Evolutionary conservation across 768 basidiomycete genomes (phyloP), one percentile per base, ranked within the genome.

Genomic region (Lentinula boryana): DNA sequence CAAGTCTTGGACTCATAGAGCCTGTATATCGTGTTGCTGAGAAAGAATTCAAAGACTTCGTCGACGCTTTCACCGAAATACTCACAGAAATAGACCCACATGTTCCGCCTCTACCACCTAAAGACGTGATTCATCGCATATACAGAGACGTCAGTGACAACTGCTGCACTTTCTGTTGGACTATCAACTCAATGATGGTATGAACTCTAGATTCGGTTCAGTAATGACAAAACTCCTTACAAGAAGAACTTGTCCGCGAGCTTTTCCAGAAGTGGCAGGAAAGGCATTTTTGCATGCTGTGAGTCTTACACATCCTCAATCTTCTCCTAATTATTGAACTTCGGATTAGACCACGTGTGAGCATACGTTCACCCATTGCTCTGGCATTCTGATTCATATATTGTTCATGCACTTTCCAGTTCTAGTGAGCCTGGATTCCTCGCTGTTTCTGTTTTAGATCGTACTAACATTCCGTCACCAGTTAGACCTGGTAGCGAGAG

Each of bases 211-310:
- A 71, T 96, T 23, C 84, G 95, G 13, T 97, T 96, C 73, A 93
- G 90, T 68, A 92, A 92, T 60, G 91, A 95, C 70, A 95, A 95
- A 75, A 99, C 96, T 4, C 96, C 96, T 0, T 99, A 99, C 77
- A 98, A 98, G 74, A 82, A 72, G 5, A 79, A 80, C 9, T 80
- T 98, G 35, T 88, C 89, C 0, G 90, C 92, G 0, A 89, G 87
- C 58, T 91, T 95, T 65, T 95, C 93, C 3, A 79, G 97, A 51
- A 89, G 89, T 32, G 96, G 96, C 2, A 76, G 91, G 44, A 98
- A 98, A 68, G 93, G 95, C 0, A 84, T 88, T 12, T 98, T 93
- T 71, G 95, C 95, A 21, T 80, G 78, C 16, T 95, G 94, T 92
- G 70, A 75, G 89, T 80, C 13, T 56, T 2, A 2, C 18, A 35